A percentile compares a stretch with the other conserved stretches of the same genome.
Evolutionary conservation across 2,329 filamentous ascomycete genomes (phyloP).

Genomic region (Aspergillus hiratsukae): DNA sequence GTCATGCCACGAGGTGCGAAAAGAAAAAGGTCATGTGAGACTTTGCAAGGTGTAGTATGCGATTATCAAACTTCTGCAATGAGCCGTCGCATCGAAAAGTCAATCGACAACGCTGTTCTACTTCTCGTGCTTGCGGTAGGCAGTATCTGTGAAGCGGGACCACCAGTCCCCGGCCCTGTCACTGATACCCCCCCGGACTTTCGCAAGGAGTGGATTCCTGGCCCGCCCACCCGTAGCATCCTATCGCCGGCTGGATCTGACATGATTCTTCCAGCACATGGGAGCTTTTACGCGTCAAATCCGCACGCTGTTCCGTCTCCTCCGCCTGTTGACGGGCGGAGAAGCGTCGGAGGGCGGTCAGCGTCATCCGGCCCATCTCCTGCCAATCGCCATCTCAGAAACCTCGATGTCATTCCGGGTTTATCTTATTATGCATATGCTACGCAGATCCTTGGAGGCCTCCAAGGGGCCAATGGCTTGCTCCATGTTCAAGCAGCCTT

Average conservation of each 20-base stretch:
- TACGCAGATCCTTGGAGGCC: slow-evolving; percentile 77
- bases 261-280: slow-evolving; percentile 16
- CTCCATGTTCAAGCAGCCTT: slow-evolving; percentile 81
- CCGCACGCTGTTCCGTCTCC: slow-evolving; percentile 17
- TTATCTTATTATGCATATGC: slow-evolving; percentile 86
- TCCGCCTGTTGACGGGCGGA: slow-evolving; percentile 12
- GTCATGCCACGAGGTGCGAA: slow-evolving; percentile 30
- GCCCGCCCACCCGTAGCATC: slow-evolving; percentile 18
- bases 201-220: slow-evolving; percentile 25
- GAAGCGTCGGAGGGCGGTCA: slow-evolving; percentile 11
- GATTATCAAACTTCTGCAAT: slow-evolving; percentile 18
- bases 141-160: slow-evolving; percentile 63
- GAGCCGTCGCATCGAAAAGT: slow-evolving; percentile 45
- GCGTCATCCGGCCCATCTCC: slow-evolving; percentile 10
- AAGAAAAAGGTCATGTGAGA: slow-evolving; percentile 36
- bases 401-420: slow-evolving; percentile 82
- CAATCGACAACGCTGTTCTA: slow-evolving; percentile 75
- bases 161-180: slow-evolving; percentile 52
- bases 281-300: slow-evolving; percentile 17
- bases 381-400: slow-evolving; percentile 43
- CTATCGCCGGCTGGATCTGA: slow-evolving; percentile 26
- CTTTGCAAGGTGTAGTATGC: slow-evolving; percentile 20
- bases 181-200: slow-evolving; percentile 30
- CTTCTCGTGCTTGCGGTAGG: slow-evolving; percentile 81
- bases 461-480: slow-evolving; percentile 72